Evolutionary conservation across 345 rosid genomes (phyloP).

Genomic region (Moringa oleifera): DNA sequence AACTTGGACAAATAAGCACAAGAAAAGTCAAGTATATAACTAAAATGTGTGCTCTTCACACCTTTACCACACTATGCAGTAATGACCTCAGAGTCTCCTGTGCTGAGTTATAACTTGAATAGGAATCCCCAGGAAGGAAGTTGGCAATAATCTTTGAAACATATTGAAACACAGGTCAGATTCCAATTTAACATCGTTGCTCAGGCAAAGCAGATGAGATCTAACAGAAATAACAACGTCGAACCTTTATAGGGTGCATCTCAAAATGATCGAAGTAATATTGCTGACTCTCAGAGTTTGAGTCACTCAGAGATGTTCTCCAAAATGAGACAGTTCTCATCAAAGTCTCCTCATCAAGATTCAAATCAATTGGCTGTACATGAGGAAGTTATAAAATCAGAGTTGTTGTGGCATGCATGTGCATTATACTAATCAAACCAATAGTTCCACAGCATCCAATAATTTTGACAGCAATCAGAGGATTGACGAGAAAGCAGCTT

Average conservation of each 20-base stretch:
- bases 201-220: neutral
- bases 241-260: constrained; percentile 92
- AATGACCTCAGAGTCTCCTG: constrained; percentile 87
- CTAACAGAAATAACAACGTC: constrained; percentile 15
- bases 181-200: constrained; percentile 8
- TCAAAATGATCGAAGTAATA: constrained; percentile 92
- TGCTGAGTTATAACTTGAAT: constrained; percentile 81
- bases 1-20: constrained; percentile 11
- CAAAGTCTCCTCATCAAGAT: constrained; percentile 87
- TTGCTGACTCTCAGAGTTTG: constrained; percentile 61
- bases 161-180: constrained; percentile 18
- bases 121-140: constrained; percentile 82
- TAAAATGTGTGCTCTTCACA: constrained; percentile 19
- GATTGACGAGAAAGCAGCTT: neutral
- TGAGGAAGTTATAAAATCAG: constrained; percentile 18
- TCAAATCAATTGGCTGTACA: constrained; percentile 75
- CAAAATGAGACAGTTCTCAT: constrained; percentile 83
- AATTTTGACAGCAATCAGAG: constrained; percentile 15
- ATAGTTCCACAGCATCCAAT: constrained; percentile 1
- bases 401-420: constrained; percentile 7
- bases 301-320: constrained; percentile 75
- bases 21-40: constrained; percentile 12
- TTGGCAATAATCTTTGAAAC: constrained; percentile 56
- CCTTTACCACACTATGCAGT: constrained; percentile 93
- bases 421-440: neutral